phyloP scores from a whole-genome alignment of 805 yeast species.

The Kodamaea sagamina region DNA sequence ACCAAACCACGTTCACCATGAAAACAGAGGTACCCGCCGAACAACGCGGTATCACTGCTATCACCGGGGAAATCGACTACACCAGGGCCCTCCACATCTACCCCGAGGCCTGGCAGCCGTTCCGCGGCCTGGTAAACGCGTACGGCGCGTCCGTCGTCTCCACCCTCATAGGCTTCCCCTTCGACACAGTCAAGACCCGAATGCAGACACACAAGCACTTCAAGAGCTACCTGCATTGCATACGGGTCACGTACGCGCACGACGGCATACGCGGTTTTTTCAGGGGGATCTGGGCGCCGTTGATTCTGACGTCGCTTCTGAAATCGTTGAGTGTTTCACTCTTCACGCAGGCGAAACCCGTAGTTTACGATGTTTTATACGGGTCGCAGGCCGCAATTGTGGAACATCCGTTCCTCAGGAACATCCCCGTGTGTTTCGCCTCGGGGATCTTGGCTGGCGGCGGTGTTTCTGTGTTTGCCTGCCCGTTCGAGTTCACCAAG shows the following conservation, averaged over 20 bases:
- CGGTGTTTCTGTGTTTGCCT: conserved; percentile 61
- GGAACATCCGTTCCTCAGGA: conserved; percentile 43
- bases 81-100: conserved; percentile 49
- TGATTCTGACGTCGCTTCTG: conserved; percentile 63
- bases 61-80: conserved; percentile 55
- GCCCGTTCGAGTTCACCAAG: conserved; percentile 86
- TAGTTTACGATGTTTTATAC: conserved; percentile 18
- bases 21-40: neutral
- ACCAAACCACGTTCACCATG: conserved; percentile 1
- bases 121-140: conserved; percentile 60
- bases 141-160: conserved; percentile 63
- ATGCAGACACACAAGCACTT: conserved; percentile 74
- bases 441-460: conserved; percentile 73
- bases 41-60: conserved; percentile 49
- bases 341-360: conserved; percentile 57
- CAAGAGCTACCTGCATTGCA: conserved; percentile 57
- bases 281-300: conserved; percentile 75
- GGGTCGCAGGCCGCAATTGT: conserved; percentile 14
- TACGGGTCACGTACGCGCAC: conserved; percentile 49
- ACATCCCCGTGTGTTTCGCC: conserved; percentile 45
- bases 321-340: conserved; percentile 66
- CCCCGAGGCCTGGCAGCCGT: conserved; percentile 52
- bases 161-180: conserved; percentile 76
- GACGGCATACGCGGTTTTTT: conserved; percentile 76
- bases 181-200: conserved; percentile 84